Conservation (phyloP, 345 rosid genomes). For the Populus tremula region DNA sequence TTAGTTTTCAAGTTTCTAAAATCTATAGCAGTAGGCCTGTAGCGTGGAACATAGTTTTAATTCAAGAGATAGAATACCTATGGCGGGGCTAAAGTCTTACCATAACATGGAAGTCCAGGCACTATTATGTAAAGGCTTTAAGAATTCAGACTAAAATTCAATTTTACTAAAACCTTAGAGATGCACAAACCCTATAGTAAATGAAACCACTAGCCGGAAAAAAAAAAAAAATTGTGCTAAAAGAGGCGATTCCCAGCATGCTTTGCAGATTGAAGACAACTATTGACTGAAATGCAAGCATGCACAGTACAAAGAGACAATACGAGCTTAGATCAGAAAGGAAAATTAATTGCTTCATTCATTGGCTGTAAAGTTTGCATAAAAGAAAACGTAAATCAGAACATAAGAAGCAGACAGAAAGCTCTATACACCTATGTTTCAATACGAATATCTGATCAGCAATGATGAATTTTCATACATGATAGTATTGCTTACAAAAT, state of each 20-base stretch:
- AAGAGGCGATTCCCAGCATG: not conserved
- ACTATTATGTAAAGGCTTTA: too few relatives aligned
- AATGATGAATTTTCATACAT: not conserved
- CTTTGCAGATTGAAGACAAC: not conserved
- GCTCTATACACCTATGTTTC: not conserved
- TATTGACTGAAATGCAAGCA: not conserved
- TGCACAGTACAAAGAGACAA: not conserved
- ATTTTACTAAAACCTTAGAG: too few relatives aligned
- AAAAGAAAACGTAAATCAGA: not conserved
- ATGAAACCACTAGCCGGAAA: too few relatives aligned
- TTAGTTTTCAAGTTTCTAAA: too few relatives aligned
- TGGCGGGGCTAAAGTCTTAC: too few relatives aligned
- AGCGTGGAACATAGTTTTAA: too few relatives aligned
- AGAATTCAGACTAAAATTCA: too few relatives aligned
- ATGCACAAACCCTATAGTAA: not conserved
- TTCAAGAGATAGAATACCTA: too few relatives aligned
- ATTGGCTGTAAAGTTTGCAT: not conserved
- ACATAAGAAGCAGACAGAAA: not conserved
- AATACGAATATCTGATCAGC: not conserved
- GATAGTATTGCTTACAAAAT: not conserved
- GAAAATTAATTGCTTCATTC: not conserved
- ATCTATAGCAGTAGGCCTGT: too few relatives aligned
- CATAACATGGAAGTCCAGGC: too few relatives aligned
- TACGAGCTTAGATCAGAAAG: not conserved
- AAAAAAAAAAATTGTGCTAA: not conserved